Conservation (phyloP, 177 flowering plant genomes). For the Tripterygium wilfordii region DNA sequence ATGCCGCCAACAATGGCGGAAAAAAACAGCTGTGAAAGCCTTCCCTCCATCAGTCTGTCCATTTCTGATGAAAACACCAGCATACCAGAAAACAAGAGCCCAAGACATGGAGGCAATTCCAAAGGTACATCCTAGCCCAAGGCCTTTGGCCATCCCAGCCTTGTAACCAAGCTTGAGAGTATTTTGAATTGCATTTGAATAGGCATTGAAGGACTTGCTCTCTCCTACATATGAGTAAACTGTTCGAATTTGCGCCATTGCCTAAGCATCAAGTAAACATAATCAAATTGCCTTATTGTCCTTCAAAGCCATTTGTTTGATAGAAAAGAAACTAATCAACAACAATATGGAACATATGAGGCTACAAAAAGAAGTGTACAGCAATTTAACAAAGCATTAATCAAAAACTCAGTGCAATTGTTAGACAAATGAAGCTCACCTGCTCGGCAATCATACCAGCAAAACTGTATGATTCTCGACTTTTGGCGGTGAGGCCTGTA, state of each 20-base stretch:
- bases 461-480: slow-evolving; percentile 81
- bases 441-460: slow-evolving; percentile 90
- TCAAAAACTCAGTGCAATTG: too few species aligned
- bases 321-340: too few species aligned
- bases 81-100: slow-evolving; percentile 99
- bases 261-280: too few species aligned
- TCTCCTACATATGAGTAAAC: slow-evolving; percentile 96
- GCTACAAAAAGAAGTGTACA: too few species aligned
- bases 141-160: slow-evolving; percentile 97
- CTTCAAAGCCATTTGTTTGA: too few species aligned
- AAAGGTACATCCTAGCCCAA: slow-evolving; percentile 92
- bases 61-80: slow-evolving; percentile 87
- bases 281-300: too few species aligned
- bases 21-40: slow-evolving; percentile 93
- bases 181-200: slow-evolving; percentile 80
- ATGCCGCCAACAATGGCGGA: slow-evolving; percentile 98
- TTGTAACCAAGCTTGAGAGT: slow-evolving; percentile 89
- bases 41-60: slow-evolving; percentile 94
- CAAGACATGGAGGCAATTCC: slow-evolving; percentile 97
- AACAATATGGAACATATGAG: too few species aligned
- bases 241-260: slow-evolving; percentile 90
- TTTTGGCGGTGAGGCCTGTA: slow-evolving; percentile 90
- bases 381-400: too few species aligned
- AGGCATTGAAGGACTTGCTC: slow-evolving; percentile 70
- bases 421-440: slow-evolving; percentile 30